phyloP scores from a whole-genome alignment of 257 asterid genomes.

The Knoxia roxburghii region DNA sequence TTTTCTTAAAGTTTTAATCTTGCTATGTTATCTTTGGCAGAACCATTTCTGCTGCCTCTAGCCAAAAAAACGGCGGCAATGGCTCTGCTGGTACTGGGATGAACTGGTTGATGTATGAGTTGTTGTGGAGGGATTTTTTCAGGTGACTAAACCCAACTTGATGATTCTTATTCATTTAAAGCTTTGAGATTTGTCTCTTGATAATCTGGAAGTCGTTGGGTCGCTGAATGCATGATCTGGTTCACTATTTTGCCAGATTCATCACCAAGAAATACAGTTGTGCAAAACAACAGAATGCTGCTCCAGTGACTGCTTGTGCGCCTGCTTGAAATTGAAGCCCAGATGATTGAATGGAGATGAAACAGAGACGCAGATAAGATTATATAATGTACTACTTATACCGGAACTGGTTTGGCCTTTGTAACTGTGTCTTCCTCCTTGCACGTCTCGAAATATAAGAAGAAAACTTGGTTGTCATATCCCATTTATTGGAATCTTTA shows the following conservation, averaged over 20 bases:
- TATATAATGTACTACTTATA: constrained; percentile 12
- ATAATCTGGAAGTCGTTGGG: background rate
- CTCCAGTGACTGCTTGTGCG: constrained; percentile 79
- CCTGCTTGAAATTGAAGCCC: constrained; percentile 41
- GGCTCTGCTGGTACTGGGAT: constrained; percentile 55
- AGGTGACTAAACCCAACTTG: constrained; percentile 38
- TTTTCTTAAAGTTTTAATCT: background rate
- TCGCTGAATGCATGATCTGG: background rate
- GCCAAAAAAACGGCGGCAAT: constrained; percentile 44
- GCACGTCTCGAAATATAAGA: background rate
- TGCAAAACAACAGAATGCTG: constrained; percentile 43
- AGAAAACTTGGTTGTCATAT: background rate
- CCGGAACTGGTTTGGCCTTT: constrained; percentile 4
- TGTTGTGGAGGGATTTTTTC: constrained; percentile 98
- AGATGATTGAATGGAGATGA: constrained; percentile 2
- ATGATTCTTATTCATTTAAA: background rate
- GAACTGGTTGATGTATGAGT: constrained; percentile 96
- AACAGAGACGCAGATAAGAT: constrained; percentile 2
- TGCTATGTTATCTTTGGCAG: constrained; percentile 37
- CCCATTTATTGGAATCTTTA: background rate
- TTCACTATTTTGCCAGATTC: constrained; percentile 45
- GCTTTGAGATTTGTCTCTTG: background rate
- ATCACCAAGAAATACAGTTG: constrained; percentile 90
- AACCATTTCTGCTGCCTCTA: constrained; percentile 48
- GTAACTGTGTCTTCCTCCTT: background rate